These are phyloP conservation scores for Volvox carteri DNA, from an alignment of 163 green algal species.

Conservation along the genomic window DNA sequence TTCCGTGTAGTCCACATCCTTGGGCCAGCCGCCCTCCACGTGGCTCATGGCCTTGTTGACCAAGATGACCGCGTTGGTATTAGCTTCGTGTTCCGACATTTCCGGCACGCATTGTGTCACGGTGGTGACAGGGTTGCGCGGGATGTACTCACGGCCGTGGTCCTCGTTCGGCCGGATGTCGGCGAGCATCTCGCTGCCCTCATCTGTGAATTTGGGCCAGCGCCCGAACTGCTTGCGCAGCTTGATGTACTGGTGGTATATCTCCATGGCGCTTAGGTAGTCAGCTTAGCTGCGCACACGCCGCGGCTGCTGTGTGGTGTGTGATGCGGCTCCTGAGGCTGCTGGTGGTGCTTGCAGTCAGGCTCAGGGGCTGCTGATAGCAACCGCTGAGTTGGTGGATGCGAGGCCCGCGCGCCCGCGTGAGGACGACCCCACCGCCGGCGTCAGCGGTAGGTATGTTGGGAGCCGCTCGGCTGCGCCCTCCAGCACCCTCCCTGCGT, in stretches of 20 bases:
- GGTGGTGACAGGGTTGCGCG: constrained; percentile 81
- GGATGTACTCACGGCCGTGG: constrained; percentile 82
- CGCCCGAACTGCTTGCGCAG: constrained; percentile 88
- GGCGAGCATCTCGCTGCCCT: constrained; percentile 86
- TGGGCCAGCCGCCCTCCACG: constrained; percentile 93
- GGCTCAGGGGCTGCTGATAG: not conserved
- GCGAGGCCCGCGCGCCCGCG: not conserved
- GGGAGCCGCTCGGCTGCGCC: not conserved
- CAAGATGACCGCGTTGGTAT: constrained; percentile 85
- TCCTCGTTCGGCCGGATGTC: constrained; percentile 93
- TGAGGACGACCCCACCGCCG: not conserved
- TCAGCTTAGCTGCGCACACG: too few species aligned
- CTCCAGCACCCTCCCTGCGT: not conserved
- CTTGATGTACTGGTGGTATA: constrained; percentile 85
- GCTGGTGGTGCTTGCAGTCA: too few species aligned
- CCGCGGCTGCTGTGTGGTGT: not conserved
- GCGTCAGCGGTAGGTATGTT: not conserved
- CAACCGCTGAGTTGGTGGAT: not conserved
- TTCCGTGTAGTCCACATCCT: constrained; percentile 92
- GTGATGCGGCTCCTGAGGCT: not conserved
- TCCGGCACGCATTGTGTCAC: constrained; percentile 82
- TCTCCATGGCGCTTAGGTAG: constrained; percentile 77
- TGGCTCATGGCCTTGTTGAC: constrained; percentile 87
- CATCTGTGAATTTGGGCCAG: constrained; percentile 82
- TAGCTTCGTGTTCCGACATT: constrained; percentile 92